These are phyloP conservation scores for Boletus rufocinnamomeus DNA, from an alignment of 768 basidiomycete genomes.

Conservation along the genomic window DNA sequence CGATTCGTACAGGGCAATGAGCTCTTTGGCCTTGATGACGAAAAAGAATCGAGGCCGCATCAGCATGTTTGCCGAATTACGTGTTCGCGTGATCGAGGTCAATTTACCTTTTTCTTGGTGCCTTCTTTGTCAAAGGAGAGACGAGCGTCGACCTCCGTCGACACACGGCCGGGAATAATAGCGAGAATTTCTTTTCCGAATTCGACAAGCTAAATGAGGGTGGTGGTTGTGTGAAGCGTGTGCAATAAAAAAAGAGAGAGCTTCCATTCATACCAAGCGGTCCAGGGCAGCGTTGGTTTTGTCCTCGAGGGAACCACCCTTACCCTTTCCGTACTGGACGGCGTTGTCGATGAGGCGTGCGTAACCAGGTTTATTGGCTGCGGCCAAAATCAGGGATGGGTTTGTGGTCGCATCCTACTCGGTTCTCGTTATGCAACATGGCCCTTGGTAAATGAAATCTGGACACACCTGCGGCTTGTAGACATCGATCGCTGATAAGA, in stretches of 20 bases:
- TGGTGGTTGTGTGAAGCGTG: slow-evolving; percentile 15
- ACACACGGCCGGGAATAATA: slow-evolving; percentile 98
- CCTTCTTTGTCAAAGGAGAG: slow-evolving; percentile 95
- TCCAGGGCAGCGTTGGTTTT: slow-evolving; percentile 84
- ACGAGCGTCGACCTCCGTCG: slow-evolving; percentile 97
- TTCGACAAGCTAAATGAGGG: slow-evolving; percentile 76
- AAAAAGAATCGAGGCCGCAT: slow-evolving; percentile 9
- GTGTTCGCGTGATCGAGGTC: slow-evolving; percentile 19
- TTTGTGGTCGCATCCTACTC: slow-evolving; percentile 95
- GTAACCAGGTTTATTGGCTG: slow-evolving; percentile 89
- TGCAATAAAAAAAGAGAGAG: slow-evolving; percentile 7
- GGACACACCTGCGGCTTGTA: slow-evolving; percentile 87
- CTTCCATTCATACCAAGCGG: slow-evolving; percentile 67
- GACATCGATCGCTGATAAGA: slow-evolving; percentile 77
- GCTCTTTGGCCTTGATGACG: slow-evolving; percentile 62
- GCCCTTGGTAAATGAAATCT: slow-evolving; percentile 15
- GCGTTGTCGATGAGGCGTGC: slow-evolving; percentile 76
- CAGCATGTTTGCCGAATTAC: slow-evolving; percentile 23
- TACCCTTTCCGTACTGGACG: slow-evolving; percentile 71
- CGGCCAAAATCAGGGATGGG: slow-evolving; percentile 92
- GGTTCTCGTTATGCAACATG: slow-evolving; percentile 13
- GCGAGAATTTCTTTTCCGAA: slow-evolving; percentile 95
- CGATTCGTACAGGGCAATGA: slow-evolving; percentile 95
- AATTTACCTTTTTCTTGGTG: slow-evolving; percentile 80
- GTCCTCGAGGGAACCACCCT: slow-evolving; percentile 74